phyloP scores from a whole-genome alignment of 2,329 filamentous ascomycete genomes.

The Geosmithia morbida region DNA sequence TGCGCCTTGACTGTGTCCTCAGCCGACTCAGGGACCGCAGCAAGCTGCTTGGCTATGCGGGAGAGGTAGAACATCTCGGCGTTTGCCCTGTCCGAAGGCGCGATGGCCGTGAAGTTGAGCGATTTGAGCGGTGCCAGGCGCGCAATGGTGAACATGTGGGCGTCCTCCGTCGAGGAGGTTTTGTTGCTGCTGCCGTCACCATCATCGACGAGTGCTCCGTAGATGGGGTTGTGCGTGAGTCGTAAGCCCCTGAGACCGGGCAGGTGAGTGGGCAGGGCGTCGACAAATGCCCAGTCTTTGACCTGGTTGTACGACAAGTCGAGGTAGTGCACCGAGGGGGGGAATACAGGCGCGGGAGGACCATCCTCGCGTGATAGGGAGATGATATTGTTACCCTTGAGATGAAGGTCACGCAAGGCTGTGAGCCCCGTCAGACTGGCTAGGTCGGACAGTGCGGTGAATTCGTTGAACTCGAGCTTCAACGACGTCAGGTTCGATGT shows the following conservation, averaged over 20 bases:
- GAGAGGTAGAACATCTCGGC: conserved; percentile 91
- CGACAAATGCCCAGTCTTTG: conserved; percentile 57
- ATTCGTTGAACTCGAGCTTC: conserved; percentile 59
- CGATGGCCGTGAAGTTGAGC: conserved; percentile 64
- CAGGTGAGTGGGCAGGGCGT: conserved; percentile 50
- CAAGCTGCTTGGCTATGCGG: conserved; percentile 64
- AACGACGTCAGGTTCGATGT: conserved; percentile 43
- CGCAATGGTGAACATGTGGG: conserved; percentile 77
- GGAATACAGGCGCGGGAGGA: conserved; percentile 28
- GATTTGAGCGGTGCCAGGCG: conserved; percentile 52
- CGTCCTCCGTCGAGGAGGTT: conserved; percentile 53
- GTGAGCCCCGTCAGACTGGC: conserved; percentile 33
- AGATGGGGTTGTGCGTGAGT: conserved; percentile 77
- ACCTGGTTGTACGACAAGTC: conserved; percentile 64
- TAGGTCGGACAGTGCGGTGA: conserved; percentile 44
- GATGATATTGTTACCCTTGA: conserved; percentile 65
- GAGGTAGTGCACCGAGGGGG: conserved; percentile 42
- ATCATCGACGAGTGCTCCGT: conserved; percentile 35
- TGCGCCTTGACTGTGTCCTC: conserved; percentile 39
- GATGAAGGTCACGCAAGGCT: conserved; percentile 43
- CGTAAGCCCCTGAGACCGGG: conserved; percentile 64
- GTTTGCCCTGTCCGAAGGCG: conserved; percentile 61
- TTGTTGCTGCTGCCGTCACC: conserved; percentile 15
- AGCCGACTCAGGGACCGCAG: conserved; percentile 35
- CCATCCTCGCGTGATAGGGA: conserved; percentile 13